Evolutionary conservation across 2,329 filamentous ascomycete genomes (phyloP).

Genomic region (Lizonia empirigonia): DNA sequence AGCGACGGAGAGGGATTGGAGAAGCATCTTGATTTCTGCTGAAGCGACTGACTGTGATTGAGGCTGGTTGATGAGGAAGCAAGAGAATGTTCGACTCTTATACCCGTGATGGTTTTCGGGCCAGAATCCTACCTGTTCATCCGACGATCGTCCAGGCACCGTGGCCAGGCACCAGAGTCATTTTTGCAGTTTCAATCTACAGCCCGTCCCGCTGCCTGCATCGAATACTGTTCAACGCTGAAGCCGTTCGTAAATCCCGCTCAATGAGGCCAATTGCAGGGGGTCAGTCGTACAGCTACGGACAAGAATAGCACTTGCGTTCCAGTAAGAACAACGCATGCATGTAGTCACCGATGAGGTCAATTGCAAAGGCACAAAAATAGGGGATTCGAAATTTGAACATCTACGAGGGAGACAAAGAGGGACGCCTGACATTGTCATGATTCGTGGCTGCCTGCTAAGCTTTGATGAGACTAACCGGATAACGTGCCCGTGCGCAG

Average conservation of each 20-base stretch:
- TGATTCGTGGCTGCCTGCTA: constrained; percentile 2
- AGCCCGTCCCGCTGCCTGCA: background rate
- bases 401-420: background rate
- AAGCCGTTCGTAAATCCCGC: background rate
- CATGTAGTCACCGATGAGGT: background rate
- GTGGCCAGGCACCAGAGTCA: background rate
- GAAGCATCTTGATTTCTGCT: constrained; percentile 16
- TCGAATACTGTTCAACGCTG: background rate
- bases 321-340: background rate
- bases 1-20: constrained; percentile 33
- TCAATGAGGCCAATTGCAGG: background rate
- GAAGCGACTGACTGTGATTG: background rate
- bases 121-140: background rate
- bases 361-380: background rate
- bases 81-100: background rate
- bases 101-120: background rate
- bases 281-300: background rate
- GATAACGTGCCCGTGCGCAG: no score
- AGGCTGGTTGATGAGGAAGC: background rate
- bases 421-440: background rate
- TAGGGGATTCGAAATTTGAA: background rate
- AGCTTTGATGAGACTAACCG: background rate
- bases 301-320: background rate
- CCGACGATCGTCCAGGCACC: background rate
- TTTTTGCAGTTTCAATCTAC: background rate